Conservation (phyloP, 495 filamentous ascomycete genomes). For the Eremomyces bilateralis region DNA sequence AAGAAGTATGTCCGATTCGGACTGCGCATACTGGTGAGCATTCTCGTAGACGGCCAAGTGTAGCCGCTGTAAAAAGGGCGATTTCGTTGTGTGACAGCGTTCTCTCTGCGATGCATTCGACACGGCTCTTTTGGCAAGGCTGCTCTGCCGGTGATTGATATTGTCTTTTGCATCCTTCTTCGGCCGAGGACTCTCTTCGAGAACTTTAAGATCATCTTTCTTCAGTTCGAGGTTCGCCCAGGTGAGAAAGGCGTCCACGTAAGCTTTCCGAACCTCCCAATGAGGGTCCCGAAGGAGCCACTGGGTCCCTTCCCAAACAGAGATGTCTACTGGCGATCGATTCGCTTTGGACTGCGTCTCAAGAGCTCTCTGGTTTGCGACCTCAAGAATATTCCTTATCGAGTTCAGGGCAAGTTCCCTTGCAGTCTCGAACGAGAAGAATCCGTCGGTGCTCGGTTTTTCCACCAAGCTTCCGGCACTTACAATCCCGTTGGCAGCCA, state of each 20-base stretch:
- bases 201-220: constrained; percentile 36
- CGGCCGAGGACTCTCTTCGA: constrained; percentile 12
- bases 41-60: constrained; percentile 77
- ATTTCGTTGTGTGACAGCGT: constrained; percentile 19
- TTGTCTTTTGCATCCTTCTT: constrained; percentile 10
- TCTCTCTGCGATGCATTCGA: constrained; percentile 46
- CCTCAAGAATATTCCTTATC: constrained; percentile 56
- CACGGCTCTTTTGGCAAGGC: constrained; percentile 37
- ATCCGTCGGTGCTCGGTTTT: constrained; percentile 30
- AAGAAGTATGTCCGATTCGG: constrained; percentile 48
- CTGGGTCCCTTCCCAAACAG: constrained; percentile 80
- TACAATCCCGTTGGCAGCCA: constrained; percentile 18
- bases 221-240: constrained; percentile 69
- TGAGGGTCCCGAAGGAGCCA: constrained; percentile 67
- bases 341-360: constrained; percentile 36
- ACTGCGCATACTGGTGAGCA: constrained; percentile 45
- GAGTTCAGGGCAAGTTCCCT: constrained; percentile 57
- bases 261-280: constrained; percentile 55
- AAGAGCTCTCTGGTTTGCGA: constrained; percentile 45
- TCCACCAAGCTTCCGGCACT: constrained; percentile 22
- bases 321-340: constrained; percentile 48
- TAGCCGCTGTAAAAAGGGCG: constrained; percentile 50
- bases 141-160: constrained; percentile 18
- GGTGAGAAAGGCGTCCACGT: constrained; percentile 56
- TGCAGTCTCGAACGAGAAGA: constrained; percentile 53